These are phyloP conservation scores for Marchantia polymorpha DNA, from an alignment of 225 moss, liverwort and hornwort genomes.

Conservation along the genomic window DNA sequence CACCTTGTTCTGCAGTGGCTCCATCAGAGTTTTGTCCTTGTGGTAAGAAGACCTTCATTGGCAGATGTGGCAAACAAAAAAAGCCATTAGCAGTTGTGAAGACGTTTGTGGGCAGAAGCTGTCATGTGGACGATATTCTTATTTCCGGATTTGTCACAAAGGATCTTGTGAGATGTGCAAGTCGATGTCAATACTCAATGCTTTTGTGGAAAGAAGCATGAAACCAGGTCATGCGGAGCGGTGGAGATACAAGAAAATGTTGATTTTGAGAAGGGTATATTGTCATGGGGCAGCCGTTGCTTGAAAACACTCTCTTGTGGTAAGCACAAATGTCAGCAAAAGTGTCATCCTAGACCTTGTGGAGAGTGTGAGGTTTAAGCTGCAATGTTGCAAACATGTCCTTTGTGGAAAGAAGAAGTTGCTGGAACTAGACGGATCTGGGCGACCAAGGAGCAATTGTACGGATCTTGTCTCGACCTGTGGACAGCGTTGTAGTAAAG, in stretches of 20 bases:
- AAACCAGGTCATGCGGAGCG: constrained; percentile 60
- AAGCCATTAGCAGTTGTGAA: constrained; percentile 62
- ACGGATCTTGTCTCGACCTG: constrained; percentile 79
- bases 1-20: constrained; percentile 82
- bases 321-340: constrained; percentile 71
- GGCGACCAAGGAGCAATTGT: constrained; percentile 50
- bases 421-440: constrained; percentile 37
- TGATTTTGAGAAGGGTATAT: constrained; percentile 54
- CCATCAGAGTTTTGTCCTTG: constrained; percentile 87
- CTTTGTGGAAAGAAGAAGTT: constrained; percentile 79
- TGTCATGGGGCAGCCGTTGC: constrained; percentile 74
- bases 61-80: constrained; percentile 78
- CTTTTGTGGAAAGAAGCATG: constrained; percentile 71
- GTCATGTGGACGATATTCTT: constrained; percentile 74
- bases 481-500: constrained; percentile 60
- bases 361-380: constrained; percentile 88
- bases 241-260: constrained; percentile 71
- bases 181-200: constrained; percentile 67
- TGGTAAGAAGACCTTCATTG: constrained; percentile 63
- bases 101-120: constrained; percentile 64
- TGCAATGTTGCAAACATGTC: constrained; percentile 67
- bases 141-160: constrained; percentile 69
- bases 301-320: constrained; percentile 60
- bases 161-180: constrained; percentile 65
- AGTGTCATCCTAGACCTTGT: constrained; percentile 85